phyloP scores from a whole-genome alignment of 2,329 filamentous ascomycete genomes.

The Rhynchosporium graminicola region DNA sequence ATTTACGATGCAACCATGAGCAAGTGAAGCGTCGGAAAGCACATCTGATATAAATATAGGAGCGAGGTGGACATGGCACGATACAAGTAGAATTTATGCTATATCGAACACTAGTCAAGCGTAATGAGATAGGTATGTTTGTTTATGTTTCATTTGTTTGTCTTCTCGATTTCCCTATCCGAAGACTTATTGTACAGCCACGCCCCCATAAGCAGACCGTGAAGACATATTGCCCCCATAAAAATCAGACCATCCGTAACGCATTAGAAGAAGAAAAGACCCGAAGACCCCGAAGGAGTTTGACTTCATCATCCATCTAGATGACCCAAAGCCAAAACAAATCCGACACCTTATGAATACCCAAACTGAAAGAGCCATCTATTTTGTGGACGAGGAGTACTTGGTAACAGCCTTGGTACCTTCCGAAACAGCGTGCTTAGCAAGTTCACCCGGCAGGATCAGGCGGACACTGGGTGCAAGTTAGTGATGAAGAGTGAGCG shows the following conservation, averaged over 20 bases:
- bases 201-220: slow-evolving; percentile 66
- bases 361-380: slow-evolving; percentile 56
- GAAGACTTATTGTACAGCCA: slow-evolving; percentile 67
- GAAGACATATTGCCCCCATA: slow-evolving; percentile 67
- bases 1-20: not conserved
- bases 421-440: slow-evolving; percentile 99
- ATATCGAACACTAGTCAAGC: slow-evolving; percentile 1
- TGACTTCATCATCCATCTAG: slow-evolving; percentile 36
- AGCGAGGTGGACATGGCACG: not conserved
- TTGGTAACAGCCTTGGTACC: slow-evolving; percentile 99
- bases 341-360: slow-evolving; percentile 59
- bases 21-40: not conserved
- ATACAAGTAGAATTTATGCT: too few species aligned
- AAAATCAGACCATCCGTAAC: slow-evolving; percentile 70
- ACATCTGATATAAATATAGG: not conserved
- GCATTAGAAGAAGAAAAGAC: slow-evolving; percentile 60
- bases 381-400: slow-evolving; percentile 99
- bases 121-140: slow-evolving; percentile 9
- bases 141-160: slow-evolving; percentile 37
- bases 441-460: slow-evolving; percentile 96
- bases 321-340: slow-evolving; percentile 50
- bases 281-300: slow-evolving; percentile 36
- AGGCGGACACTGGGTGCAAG: slow-evolving; percentile 68
- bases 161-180: slow-evolving; percentile 41
- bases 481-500: not conserved